Evolutionary conservation across 2,329 filamentous ascomycete species (phyloP), one percentile per base, ranked within the genome.

Genomic region (Acephala macrosclerotiorum): DNA sequence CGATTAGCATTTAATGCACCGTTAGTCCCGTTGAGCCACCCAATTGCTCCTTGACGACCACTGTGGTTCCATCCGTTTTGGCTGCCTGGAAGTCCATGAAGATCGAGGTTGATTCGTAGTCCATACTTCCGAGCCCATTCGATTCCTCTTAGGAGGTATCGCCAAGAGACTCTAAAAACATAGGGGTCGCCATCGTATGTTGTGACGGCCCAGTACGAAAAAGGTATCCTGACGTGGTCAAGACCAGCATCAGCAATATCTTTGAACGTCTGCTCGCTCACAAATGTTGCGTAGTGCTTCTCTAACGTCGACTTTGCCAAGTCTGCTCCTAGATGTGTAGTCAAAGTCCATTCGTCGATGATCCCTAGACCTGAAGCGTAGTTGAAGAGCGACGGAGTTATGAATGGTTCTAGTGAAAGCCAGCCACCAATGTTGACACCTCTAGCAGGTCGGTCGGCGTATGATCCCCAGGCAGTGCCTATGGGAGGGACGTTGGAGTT

Each of bases 11-110:
- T 97, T 16, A 89, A 78, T 1, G 85, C 83, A 12, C 96, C 95
- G 74, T 97, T 84, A 0, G 92, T 91, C n/a, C 96, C 96, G 73
- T 96, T 96, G 45, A 98, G 81, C 96, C 96, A 99, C 29, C 88
- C 85, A 69, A 98, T 95, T 0, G 80, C 67, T 0, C 96, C 95
- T 76, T 91, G 90, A 11, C 89, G 88, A 0, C 96, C 96, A 72
- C 92, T 96, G 78, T 99, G 96, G 74, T 97, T 97, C 95, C 95
- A 98, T 1, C 96, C 96, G 74, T 99, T 99, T 76, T 98, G 96
- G 67, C 91, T 95, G 0, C 96, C 96, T 0, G 95, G 95, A 0
- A 96, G 83, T n/a, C 86, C 94, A 79, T 99, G 96, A 4, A 97
- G 81, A 77, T 99, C 96, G 3, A 99, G 87, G 69, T 98, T 98